Percentiles rank a stretch among this genome's conserved stretches.
Conservation (phyloP, 768 basidiomycete species). For the Podaxis pistillaris region DNA sequence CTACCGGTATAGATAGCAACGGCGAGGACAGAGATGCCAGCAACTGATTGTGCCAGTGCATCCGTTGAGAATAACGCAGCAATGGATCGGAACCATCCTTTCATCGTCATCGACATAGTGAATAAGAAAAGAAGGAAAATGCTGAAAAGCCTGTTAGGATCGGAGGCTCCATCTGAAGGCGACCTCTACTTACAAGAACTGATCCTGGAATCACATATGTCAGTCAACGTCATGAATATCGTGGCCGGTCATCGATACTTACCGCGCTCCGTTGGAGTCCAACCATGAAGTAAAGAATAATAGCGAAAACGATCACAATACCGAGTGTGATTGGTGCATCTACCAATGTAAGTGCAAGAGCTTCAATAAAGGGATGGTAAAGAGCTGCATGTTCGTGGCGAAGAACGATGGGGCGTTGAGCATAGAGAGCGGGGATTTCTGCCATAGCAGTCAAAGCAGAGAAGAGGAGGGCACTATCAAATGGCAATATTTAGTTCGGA, state of each 20-base stretch:
- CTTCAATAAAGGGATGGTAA: constrained; percentile 40
- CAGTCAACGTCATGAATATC: background rate
- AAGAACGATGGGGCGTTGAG: constrained; percentile 58
- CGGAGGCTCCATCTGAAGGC: constrained; percentile 13
- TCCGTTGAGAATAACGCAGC: constrained; percentile 61
- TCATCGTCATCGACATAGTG: constrained; percentile 62
- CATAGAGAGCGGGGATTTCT: constrained; percentile 60
- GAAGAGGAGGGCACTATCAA: constrained; percentile 52
- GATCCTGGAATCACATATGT: constrained; percentile 18
- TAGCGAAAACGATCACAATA: constrained; percentile 40
- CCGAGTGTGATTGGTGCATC: constrained; percentile 55
- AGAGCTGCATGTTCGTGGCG: constrained; percentile 59
- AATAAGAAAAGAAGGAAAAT: constrained; percentile 59
- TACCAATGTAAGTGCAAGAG: constrained; percentile 56
- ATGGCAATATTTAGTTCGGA: background rate
- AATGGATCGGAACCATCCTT: constrained; percentile 72
- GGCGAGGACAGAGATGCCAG: constrained; percentile 37
- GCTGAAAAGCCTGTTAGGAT: constrained; percentile 28
- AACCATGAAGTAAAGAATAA: constrained; percentile 63
- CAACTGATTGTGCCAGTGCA: constrained; percentile 62
- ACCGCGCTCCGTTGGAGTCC: constrained; percentile 49
- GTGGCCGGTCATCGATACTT: background rate
- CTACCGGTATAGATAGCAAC: constrained; percentile 31
- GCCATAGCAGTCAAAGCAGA: constrained; percentile 59
- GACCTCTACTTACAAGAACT: constrained; percentile 56